These are phyloP conservation scores for Hortaea werneckii DNA, from an alignment of 2,329 filamentous ascomycete genomes.

Conservation along the genomic window DNA sequence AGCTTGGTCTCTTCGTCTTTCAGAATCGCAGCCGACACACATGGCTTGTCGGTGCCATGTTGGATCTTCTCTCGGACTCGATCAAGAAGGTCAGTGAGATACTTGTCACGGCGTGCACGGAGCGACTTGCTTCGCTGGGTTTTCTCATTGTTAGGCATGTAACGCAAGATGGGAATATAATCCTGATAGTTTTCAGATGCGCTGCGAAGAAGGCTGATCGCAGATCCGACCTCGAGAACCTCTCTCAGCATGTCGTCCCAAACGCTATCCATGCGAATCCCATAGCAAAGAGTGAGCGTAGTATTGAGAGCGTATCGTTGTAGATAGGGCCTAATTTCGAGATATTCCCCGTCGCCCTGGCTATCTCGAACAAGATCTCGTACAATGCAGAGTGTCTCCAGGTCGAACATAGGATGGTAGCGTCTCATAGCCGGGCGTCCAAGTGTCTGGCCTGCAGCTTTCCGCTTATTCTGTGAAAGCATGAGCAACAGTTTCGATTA, in stretches of 20 bases:
- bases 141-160: slow-evolving; percentile 44
- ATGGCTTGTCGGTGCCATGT: slow-evolving; percentile 43
- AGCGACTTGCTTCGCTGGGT: slow-evolving; percentile 38
- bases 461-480: slow-evolving; percentile 34
- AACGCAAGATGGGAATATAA: slow-evolving; percentile 42
- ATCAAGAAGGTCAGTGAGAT: slow-evolving; percentile 40
- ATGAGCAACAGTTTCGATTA: not conserved
- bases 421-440: slow-evolving; percentile 36
- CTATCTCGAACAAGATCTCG: slow-evolving; percentile 39
- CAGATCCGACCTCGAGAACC: slow-evolving; percentile 44
- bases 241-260: slow-evolving; percentile 43
- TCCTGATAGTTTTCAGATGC: slow-evolving; percentile 46
- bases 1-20: slow-evolving; percentile 46
- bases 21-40: slow-evolving; percentile 44
- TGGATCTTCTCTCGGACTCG: slow-evolving; percentile 44
- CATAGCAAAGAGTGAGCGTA: slow-evolving; percentile 45
- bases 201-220: slow-evolving; percentile 41
- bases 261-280: slow-evolving; percentile 45
- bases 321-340: slow-evolving; percentile 42
- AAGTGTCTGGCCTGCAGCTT: slow-evolving; percentile 40
- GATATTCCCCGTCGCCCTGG: slow-evolving; percentile 23
- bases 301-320: slow-evolving; percentile 46
- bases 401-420: slow-evolving; percentile 45
- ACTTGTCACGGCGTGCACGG: slow-evolving; percentile 39
- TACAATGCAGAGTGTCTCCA: slow-evolving; percentile 43